Conservation (phyloP, 768 basidiomycete genomes). For the Collybia sordida region DNA sequence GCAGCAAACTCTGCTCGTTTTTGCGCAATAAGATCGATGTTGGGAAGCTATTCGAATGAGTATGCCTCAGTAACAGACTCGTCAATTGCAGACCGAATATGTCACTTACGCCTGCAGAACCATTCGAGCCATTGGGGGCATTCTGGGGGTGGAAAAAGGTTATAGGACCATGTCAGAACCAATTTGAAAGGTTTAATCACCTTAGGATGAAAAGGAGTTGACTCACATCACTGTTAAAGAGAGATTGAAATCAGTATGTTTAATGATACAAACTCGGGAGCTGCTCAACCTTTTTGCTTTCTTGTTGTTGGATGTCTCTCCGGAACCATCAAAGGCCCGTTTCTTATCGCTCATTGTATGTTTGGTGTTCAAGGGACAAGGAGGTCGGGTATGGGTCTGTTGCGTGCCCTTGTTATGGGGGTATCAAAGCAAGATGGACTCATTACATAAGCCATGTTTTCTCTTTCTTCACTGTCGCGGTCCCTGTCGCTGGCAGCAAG, state of each 20-base stretch:
- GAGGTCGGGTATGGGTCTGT: not conserved
- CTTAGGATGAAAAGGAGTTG: constrained; percentile 46
- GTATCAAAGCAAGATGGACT: constrained; percentile 1
- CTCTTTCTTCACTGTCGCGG: constrained; percentile 39
- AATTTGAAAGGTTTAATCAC: constrained; percentile 64
- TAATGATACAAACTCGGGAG: constrained; percentile 2
- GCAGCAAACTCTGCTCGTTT: constrained; percentile 85
- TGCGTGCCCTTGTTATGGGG: not conserved
- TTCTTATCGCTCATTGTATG: constrained; percentile 65
- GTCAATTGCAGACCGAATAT: not conserved
- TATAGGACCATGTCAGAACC: constrained; percentile 68
- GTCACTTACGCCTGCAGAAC: constrained; percentile 43
- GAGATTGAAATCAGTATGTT: constrained; percentile 13
- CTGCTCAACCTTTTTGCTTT: constrained; percentile 64
- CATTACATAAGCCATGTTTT: constrained; percentile 37
- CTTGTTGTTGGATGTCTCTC: constrained; percentile 49
- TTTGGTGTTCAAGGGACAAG: not conserved
- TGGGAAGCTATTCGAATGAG: constrained; percentile 3
- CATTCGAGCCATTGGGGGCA: constrained; percentile 41
- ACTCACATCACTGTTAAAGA: constrained; percentile 70
- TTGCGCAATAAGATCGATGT: constrained; percentile 72
- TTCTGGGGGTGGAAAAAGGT: constrained; percentile 59
- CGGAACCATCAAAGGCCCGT: constrained; percentile 55
- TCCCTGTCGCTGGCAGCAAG: constrained; percentile 19
- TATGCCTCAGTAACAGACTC: not conserved